Base-by-base conservation (phyloP, 2,329 filamentous ascomycete species). In the Pyrenophora graminea region DNA sequence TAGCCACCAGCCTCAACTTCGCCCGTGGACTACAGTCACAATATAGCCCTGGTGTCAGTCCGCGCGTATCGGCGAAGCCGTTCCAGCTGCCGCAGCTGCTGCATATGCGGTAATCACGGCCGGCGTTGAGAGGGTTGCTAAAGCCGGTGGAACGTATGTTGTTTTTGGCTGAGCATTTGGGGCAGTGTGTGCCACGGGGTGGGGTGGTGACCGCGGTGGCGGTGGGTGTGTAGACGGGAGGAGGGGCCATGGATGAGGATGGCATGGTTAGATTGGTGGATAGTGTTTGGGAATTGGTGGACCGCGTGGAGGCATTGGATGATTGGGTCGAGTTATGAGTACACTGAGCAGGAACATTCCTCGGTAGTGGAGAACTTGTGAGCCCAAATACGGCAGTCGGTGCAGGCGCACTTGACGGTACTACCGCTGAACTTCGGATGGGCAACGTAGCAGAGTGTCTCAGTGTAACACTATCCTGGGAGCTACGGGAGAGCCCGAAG, bases 41-140 rank as follows among this genome's bases (percentile, higher is more conserved):
- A 3, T 18, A 19, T 15, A 7, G 7, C 5, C 23, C 15, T 2
- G 45, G 21, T 5, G 25, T 18, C 4, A 49, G 40, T 4, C 48
- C 48, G 7, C 42, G 42, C 2, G 15, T 6, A 30, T 51, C 48
- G 6, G 48, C 6, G n/a, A 45, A 51, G 3, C 48, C 48, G 32
- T 51, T 51, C 31, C 41, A 51, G 17, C 37, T 18, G 42, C 21
- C 18, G 38, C 42, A 51, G 27, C 38, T 39, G n/a, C 13, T 34
- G 40, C 47, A 50, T 21, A 7, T 31, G 31, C 47, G 39, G 19
- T 34, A 49, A 2, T 27, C 34, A 7, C 47, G 47, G 0, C 8
- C 21, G 19, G 17, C n/a, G n/a, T 49, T 49, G 36, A 49, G 27
- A 5, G 27, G 23, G 32, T 40, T 48, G 5, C 21, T 12, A 2